Percentiles rank a stretch among this genome's conserved stretches.
These are phyloP conservation scores for Hypoxylon sp. DNA, from an alignment of 2,329 filamentous ascomycete species.

Conservation along the genomic window DNA sequence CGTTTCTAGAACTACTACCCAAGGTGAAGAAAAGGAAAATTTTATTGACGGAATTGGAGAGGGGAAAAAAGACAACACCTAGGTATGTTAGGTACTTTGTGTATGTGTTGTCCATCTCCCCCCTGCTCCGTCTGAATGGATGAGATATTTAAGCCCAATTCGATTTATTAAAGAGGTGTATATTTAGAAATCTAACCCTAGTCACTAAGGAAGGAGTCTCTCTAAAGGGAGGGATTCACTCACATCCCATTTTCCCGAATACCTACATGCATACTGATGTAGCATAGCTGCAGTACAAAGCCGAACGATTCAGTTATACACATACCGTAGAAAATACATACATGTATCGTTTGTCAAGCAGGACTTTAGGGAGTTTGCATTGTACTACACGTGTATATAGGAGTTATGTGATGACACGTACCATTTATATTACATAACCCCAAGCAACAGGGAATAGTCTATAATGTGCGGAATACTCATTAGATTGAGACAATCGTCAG, in stretches of 20 bases:
- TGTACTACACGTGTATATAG: neutral
- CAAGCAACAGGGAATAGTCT: neutral
- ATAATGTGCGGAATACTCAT: neutral
- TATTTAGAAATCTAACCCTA: slow-evolving; percentile 9
- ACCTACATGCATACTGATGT: slow-evolving; percentile 17
- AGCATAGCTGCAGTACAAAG: slow-evolving; percentile 13
- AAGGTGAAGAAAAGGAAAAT: neutral
- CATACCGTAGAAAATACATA: neutral
- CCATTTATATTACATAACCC: slow-evolving; percentile 6
- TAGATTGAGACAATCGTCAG: slow-evolving; percentile 13
- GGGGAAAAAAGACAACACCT: slow-evolving; percentile 6
- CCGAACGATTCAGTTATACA: slow-evolving; percentile 2
- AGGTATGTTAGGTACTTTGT: neutral
- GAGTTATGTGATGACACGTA: neutral
- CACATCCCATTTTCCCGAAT: slow-evolving; percentile 12
- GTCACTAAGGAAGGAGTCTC: slow-evolving; percentile 17
- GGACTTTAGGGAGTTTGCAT: slow-evolving; percentile 1
- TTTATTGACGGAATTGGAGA: slow-evolving; percentile 7
- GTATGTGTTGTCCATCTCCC: neutral
- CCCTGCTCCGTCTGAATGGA: neutral
- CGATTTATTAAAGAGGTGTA: slow-evolving; percentile 10
- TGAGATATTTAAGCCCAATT: slow-evolving; percentile 22
- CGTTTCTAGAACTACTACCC: slow-evolving; percentile 7
- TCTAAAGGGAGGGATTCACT: slow-evolving; percentile 19
- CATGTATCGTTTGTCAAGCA: slow-evolving; percentile 2